phyloP scores from a whole-genome alignment of 345 rosid genomes.

The Salix viminalis region DNA sequence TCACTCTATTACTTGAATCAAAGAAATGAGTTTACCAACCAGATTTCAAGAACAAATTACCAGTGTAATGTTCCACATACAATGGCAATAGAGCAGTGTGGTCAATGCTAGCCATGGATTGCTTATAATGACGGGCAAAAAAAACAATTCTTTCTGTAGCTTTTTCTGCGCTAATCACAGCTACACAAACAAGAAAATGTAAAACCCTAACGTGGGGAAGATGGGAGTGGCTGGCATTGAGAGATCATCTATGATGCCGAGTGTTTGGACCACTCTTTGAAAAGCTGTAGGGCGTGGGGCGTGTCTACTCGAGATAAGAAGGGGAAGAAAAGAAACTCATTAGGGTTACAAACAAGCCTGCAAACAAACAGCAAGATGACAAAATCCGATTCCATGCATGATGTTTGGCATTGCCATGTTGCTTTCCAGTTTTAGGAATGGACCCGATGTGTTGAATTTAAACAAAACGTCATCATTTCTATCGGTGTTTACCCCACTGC shows the following conservation, averaged over 20 bases:
- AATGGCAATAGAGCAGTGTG: neutral
- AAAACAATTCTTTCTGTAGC: neutral
- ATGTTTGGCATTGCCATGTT: neutral
- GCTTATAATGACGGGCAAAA: neutral
- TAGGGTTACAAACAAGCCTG: neutral
- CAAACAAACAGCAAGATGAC: conserved; percentile 15
- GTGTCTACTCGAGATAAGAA: neutral
- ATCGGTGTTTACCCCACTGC: neutral
- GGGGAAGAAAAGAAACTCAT: neutral
- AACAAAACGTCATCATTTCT: neutral
- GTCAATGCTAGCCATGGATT: neutral
- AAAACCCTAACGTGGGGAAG: neutral
- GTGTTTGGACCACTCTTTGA: conserved; percentile 12
- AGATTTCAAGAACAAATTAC: neutral
- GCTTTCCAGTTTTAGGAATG: conserved; percentile 10
- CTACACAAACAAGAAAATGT: neutral
- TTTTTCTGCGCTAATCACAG: neutral
- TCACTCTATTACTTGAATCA: neutral
- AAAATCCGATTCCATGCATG: conserved; percentile 3
- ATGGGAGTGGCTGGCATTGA: neutral
- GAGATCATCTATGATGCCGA: neutral
- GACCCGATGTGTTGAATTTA: neutral
- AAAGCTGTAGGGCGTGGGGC: neutral
- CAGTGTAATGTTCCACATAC: neutral
- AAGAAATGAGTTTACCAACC: neutral